Percentiles rank a stretch among this genome's conserved stretches.
phyloP scores from a whole-genome alignment of 2,329 filamentous ascomycete genomes.

The Fusarium virguliforme region DNA sequence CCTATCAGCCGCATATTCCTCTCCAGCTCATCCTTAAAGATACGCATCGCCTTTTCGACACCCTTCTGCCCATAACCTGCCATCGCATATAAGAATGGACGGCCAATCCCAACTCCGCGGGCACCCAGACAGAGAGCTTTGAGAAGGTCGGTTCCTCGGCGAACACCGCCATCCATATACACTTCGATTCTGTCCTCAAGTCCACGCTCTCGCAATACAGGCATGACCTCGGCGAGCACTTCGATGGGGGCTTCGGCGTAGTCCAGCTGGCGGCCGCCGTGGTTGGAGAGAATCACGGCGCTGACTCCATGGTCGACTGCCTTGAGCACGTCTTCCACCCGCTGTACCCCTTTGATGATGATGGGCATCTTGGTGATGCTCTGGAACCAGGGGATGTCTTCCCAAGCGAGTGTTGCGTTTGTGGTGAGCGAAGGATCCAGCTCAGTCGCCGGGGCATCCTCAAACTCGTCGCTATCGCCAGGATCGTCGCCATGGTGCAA shows the following conservation, averaged over 20 bases:
- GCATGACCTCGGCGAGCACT: constrained; percentile 92
- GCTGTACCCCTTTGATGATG: constrained; percentile 94
- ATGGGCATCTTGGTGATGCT: constrained; percentile 93
- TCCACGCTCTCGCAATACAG: constrained; percentile 80
- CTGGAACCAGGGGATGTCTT: constrained; percentile 92
- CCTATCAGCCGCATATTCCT: constrained; percentile 98
- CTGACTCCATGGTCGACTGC: constrained; percentile 85
- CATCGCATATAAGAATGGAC: constrained; percentile 97
- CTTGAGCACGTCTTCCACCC: constrained; percentile 91
- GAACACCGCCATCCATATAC: constrained; percentile 90
- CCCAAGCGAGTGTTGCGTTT: constrained; percentile 89
- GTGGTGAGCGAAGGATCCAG: constrained; percentile 35
- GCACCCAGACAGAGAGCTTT: constrained; percentile 95
- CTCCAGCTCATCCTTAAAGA: constrained; percentile 95
- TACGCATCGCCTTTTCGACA: constrained; percentile 92
- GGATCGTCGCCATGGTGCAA: constrained; percentile 5
- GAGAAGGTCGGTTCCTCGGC: constrained; percentile 90
- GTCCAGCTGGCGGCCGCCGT: constrained; percentile 94
- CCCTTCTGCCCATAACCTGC: constrained; percentile 87
- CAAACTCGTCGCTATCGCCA: background rate
- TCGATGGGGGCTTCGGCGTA: constrained; percentile 90
- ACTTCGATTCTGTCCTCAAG: constrained; percentile 85
- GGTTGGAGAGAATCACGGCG: constrained; percentile 94
- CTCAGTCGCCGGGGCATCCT: constrained; percentile 31
- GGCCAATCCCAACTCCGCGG: constrained; percentile 90